These are phyloP conservation scores for Diaporthe vexans DNA, from an alignment of 2,329 filamentous ascomycete genomes.

Conservation along the genomic window DNA sequence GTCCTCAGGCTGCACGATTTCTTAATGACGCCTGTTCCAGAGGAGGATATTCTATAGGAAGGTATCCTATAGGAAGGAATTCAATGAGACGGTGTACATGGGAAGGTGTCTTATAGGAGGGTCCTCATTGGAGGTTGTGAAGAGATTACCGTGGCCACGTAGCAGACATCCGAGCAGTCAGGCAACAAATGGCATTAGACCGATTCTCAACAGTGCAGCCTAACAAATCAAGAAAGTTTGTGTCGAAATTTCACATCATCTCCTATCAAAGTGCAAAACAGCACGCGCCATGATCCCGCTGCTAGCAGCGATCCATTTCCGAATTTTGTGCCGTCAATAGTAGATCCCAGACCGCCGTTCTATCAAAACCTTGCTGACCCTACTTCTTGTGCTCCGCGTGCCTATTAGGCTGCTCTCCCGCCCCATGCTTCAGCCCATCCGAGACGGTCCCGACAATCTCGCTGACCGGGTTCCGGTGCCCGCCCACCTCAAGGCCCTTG, in stretches of 20 bases:
- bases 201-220: neutral
- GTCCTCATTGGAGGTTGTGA: too few species aligned
- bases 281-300: neutral
- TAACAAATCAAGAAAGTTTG: neutral
- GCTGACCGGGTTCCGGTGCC: slow-evolving; percentile 25
- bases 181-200: too few species aligned
- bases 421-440: slow-evolving; percentile 26
- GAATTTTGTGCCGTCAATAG: neutral
- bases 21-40: too few species aligned
- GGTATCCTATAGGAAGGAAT: too few species aligned
- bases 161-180: too few species aligned
- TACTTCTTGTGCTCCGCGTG: neutral
- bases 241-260: too few species aligned
- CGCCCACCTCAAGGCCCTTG: slow-evolving; percentile 25
- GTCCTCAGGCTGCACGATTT: too few species aligned
- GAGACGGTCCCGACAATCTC: slow-evolving; percentile 29
- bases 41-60: too few species aligned
- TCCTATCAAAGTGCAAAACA: neutral
- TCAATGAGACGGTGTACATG: too few species aligned
- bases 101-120: too few species aligned
- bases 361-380: neutral
- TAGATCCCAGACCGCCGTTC: neutral
- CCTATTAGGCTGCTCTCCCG: slow-evolving; percentile 16
- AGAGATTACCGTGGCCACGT: too few species aligned
- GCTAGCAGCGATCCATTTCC: too few species aligned